phyloP scores from a whole-genome alignment of 345 rosid genomes.

The Lenwebbia sp. region DNA sequence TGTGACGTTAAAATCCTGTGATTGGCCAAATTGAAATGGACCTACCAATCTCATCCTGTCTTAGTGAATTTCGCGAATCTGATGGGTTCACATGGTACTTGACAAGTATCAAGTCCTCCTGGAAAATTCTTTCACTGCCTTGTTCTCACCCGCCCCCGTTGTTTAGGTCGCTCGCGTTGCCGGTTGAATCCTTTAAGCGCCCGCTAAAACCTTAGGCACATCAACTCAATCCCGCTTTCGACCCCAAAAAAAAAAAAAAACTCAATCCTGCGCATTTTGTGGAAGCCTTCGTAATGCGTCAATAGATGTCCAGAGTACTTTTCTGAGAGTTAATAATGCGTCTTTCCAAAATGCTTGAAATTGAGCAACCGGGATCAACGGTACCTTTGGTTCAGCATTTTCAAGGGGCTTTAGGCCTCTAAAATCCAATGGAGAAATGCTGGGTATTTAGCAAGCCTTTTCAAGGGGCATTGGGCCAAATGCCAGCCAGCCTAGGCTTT shows the following conservation, averaged over 20 bases:
- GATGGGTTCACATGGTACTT: not conserved
- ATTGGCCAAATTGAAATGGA: not conserved
- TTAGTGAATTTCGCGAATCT: not conserved
- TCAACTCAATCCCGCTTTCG: too few species aligned
- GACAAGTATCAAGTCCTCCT: not conserved
- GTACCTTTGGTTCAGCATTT: too few species aligned
- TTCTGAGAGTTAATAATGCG: too few species aligned
- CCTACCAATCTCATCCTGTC: not conserved
- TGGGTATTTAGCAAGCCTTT: too few species aligned
- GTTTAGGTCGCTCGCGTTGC: too few species aligned
- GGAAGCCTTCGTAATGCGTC: not conserved
- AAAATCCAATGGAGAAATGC: accelerated
- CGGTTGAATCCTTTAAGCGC: not conserved
- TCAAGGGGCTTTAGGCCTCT: too few species aligned
- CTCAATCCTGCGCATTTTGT: not conserved
- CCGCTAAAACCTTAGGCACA: not conserved
- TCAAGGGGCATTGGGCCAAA: too few species aligned
- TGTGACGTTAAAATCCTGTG: not conserved
- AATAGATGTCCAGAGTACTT: too few species aligned
- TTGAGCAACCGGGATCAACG: not conserved
- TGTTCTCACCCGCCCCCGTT: not conserved
- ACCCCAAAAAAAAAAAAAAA: too few species aligned
- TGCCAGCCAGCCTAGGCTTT: too few species aligned
- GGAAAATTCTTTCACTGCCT: too few species aligned
- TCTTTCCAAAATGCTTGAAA: not conserved